Base-by-base conservation (phyloP, 345 rosid species). In the Citrus cavaleriei region DNA sequence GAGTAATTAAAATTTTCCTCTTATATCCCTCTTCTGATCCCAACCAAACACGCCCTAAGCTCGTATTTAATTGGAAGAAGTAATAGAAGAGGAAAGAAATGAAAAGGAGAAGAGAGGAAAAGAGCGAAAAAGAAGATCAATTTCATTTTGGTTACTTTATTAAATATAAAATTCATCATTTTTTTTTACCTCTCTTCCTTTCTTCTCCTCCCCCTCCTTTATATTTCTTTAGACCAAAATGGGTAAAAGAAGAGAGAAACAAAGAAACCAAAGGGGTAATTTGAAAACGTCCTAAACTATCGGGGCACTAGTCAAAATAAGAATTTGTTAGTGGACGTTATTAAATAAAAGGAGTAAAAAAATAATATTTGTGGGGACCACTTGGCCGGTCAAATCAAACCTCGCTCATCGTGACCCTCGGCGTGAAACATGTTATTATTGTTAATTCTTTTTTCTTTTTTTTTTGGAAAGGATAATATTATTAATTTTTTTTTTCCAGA, bases 51-150 rank as follows among this genome's bases (percentile, higher is more conserved):
- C 51, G 0, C 0, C 0, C 51, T 46, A 46, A 40, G 1, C 13
- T 2, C 46, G 0, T 40, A 40, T 40, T 40, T 40, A 40, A 0
- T 10, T 9, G 4, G 3, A 40, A 40, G 1, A 40, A 40, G 0
- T 40, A 10, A 40, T 40, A 40, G 0, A 10, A 40, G 13, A 40
- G 12, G 3, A 40, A 0, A 9, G 1, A 10, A 40, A 40, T 9
- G 0, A 10, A 9, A 40, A 40, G 0, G 0, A 10, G 0, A 2
- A 38, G 3, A 40, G 0, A 40, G 0, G 0, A 40, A 10, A 10
- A 0, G 42, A 8, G 0, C 1, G 0, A 40, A 40, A 40, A 40
- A 38, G 0, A 40, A 40, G 2, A 10, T 10, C 0, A 40, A 40
- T 10, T 2, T 40, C 46, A 40, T 2, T 40, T 10, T 40, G 0